These are phyloP conservation scores for Butyriboletus loyo DNA, from an alignment of 768 basidiomycete species.

Conservation along the genomic window DNA sequence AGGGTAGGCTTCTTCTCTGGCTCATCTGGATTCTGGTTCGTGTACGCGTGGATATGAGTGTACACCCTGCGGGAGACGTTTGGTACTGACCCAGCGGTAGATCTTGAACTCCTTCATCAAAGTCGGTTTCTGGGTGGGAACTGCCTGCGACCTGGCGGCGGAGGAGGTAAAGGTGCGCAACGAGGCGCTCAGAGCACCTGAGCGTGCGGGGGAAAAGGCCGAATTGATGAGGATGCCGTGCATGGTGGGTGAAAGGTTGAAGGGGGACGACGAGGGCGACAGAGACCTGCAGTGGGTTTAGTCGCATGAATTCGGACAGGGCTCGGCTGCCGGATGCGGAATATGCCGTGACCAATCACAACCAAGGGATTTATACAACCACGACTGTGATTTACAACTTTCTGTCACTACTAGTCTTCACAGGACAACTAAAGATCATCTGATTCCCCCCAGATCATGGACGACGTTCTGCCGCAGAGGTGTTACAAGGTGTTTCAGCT, in stretches of 20 bases:
- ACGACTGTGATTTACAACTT: no score
- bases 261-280: neutral
- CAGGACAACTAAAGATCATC: neutral
- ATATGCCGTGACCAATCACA: slow-evolving; percentile 24
- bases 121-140: slow-evolving; percentile 63
- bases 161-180: slow-evolving; percentile 35
- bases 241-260: slow-evolving; percentile 5
- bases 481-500: no score
- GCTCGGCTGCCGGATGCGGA: slow-evolving; percentile 9
- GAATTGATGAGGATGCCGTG: slow-evolving; percentile 6
- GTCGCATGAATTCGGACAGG: slow-evolving; percentile 18
- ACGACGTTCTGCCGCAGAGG: no score
- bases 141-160: slow-evolving; percentile 30
- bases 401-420: no score
- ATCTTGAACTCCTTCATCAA: slow-evolving; percentile 95
- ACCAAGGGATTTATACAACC: neutral
- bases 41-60: neutral
- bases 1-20: slow-evolving; percentile 88
- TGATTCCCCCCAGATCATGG: no score
- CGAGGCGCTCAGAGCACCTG: slow-evolving; percentile 9
- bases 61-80: neutral
- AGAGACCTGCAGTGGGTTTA: neutral
- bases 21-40: slow-evolving; percentile 82
- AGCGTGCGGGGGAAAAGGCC: slow-evolving; percentile 1
- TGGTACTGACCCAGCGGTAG: slow-evolving; percentile 81